Conservation (phyloP, 345 rosid genomes). For the Iberis pinnata region DNA sequence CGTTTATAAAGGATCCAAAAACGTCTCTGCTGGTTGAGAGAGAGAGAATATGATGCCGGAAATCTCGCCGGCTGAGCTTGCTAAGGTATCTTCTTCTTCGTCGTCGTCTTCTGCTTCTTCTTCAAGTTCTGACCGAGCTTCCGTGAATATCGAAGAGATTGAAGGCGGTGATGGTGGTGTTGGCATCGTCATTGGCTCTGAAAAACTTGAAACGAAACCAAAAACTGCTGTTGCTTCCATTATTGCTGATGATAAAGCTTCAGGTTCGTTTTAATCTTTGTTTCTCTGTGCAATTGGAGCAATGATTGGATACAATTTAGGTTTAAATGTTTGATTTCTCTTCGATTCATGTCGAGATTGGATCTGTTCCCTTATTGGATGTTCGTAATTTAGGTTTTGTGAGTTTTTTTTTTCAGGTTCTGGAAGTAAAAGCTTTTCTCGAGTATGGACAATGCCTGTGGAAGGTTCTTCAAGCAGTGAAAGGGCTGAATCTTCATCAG, state of each 20-base stretch:
- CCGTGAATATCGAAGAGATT: slow-evolving; percentile 40
- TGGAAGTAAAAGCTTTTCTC: slow-evolving; percentile 38
- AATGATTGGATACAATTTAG: too few relatives aligned
- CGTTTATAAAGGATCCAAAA: slow-evolving; percentile 39
- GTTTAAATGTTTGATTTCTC: too few relatives aligned
- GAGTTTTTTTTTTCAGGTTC: slow-evolving; percentile 4
- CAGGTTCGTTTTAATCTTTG: slow-evolving; percentile 29
- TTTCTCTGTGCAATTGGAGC: background rate
- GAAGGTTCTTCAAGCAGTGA: slow-evolving; percentile 33
- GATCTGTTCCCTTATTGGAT: too few relatives aligned
- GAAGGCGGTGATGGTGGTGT: slow-evolving; percentile 29
- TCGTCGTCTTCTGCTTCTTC: slow-evolving; percentile 30
- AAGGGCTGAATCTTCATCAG: slow-evolving; percentile 34
- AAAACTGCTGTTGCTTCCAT: slow-evolving; percentile 21
- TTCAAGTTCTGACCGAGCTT: slow-evolving; percentile 35
- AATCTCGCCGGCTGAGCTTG: slow-evolving; percentile 34
- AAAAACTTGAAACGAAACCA: slow-evolving; percentile 29
- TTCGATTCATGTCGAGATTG: too few relatives aligned
- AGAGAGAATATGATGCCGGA: slow-evolving; percentile 39
- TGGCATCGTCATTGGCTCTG: slow-evolving; percentile 29
- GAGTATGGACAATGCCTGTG: slow-evolving; percentile 31
- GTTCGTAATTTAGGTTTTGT: too few relatives aligned
- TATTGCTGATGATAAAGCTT: slow-evolving; percentile 34
- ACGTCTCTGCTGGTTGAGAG: slow-evolving; percentile 25
- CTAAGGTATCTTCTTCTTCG: slow-evolving; percentile 21